Conservation (phyloP, 2,329 filamentous ascomycete species). For the Thelonectria discophora region DNA sequence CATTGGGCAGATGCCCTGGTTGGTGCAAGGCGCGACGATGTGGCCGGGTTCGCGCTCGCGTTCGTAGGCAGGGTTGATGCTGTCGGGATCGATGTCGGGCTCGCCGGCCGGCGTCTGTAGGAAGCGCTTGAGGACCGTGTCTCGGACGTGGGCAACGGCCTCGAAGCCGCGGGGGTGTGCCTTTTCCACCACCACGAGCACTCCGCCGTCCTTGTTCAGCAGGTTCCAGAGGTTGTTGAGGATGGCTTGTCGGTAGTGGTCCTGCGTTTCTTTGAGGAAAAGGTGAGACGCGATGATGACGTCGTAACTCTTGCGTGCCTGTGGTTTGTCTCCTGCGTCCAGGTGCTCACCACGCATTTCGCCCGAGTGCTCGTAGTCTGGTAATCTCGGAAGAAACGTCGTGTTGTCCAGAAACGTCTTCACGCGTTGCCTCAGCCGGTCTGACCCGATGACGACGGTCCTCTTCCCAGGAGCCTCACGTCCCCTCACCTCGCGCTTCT, state of each 20-base stretch:
- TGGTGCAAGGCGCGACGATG: conserved; percentile 83
- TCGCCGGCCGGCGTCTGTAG: conserved; percentile 63
- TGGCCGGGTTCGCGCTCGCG: conserved; percentile 66
- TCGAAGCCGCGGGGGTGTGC: conserved; percentile 93
- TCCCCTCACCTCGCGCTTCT: conserved; percentile 54
- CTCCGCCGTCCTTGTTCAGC: conserved; percentile 82
- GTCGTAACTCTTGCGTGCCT: conserved; percentile 81
- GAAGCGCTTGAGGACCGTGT: conserved; percentile 79
- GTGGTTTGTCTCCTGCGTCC: conserved; percentile 63
- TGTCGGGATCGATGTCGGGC: conserved; percentile 45
- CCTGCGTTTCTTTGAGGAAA: conserved; percentile 78
- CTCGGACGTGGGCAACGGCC: conserved; percentile 83
- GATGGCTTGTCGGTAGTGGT: conserved; percentile 78
- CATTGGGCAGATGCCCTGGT: conserved; percentile 89
- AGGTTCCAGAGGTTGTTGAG: conserved; percentile 91
- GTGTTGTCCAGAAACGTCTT: conserved; percentile 85
- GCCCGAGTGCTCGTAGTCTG: conserved; percentile 78
- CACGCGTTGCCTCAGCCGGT: conserved; percentile 76
- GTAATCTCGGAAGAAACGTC: conserved; percentile 90
- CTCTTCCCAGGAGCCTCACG: conserved; percentile 72
- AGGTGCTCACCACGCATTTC: conserved; percentile 67
- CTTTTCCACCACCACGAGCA: conserved; percentile 90
- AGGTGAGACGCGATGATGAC: conserved; percentile 89
- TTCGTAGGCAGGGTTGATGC: conserved; percentile 51
- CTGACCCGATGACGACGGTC: conserved; percentile 81